A percentile compares a stretch with the other conserved stretches of the same genome.
phyloP scores from a whole-genome alignment of 2,329 filamentous ascomycete species.

The Coleophoma eucalyptorum region DNA sequence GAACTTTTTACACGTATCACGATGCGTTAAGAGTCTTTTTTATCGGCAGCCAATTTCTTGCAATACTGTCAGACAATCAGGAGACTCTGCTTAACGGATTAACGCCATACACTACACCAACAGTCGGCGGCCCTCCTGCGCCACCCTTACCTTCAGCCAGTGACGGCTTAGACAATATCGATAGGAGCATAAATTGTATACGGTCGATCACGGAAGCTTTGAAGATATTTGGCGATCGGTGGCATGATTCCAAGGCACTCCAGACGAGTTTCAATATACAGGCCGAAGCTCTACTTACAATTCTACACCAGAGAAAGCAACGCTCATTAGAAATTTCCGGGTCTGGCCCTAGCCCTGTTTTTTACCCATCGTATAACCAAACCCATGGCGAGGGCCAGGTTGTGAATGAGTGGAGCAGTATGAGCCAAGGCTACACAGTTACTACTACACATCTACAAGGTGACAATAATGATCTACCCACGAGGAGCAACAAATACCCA shows the following conservation, averaged over 20 bases:
- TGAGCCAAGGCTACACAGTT: not conserved
- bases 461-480: not conserved
- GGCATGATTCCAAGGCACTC: slow-evolving; percentile 53
- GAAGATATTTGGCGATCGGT: slow-evolving; percentile 53
- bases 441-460: not conserved
- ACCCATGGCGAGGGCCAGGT: not conserved
- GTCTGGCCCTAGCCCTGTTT: slow-evolving; percentile 14
- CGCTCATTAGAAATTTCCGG: slow-evolving; percentile 15
- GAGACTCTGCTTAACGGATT: slow-evolving; percentile 48
- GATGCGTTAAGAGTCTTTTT: slow-evolving; percentile 84
- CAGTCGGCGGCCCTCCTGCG: slow-evolving; percentile 42
- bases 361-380: not conserved
- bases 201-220: slow-evolving; percentile 50
- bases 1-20: slow-evolving; percentile 77
- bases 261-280: slow-evolving; percentile 45
- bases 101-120: slow-evolving; percentile 14
- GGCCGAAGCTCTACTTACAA: slow-evolving; percentile 18
- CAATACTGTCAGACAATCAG: slow-evolving; percentile 54
- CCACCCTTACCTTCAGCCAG: slow-evolving; percentile 42
- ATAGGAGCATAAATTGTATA: slow-evolving; percentile 52
- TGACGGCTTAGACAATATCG: slow-evolving; percentile 44
- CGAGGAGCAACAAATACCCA: not conserved
- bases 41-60: slow-evolving; percentile 60
- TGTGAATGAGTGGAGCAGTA: not conserved
- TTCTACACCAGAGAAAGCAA: slow-evolving; percentile 40